Conservation (phyloP, 805 yeast species). For the Ogataea dorogensis region DNA sequence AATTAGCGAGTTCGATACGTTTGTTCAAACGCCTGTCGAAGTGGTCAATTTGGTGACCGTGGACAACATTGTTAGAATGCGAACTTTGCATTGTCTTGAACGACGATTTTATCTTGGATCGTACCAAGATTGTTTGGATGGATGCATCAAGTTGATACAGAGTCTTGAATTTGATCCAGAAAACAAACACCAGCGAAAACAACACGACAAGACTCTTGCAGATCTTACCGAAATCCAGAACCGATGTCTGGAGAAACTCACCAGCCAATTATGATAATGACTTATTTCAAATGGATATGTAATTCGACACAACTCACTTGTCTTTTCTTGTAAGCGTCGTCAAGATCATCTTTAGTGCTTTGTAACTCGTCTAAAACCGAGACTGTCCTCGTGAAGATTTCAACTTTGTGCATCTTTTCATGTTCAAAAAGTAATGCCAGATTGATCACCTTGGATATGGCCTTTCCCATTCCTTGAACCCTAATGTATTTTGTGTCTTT, state of each 20-base stretch:
- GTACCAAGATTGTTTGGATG: conserved; percentile 49
- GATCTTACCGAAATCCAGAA: conserved; percentile 49
- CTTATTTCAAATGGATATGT: conserved; percentile 32
- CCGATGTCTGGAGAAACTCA: conserved; percentile 35
- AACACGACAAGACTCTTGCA: conserved; percentile 47
- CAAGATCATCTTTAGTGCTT: conserved; percentile 21
- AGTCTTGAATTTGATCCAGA: conserved; percentile 29
- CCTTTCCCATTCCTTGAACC: conserved; percentile 74
- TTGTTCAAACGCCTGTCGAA: conserved; percentile 19
- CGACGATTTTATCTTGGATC: conserved; percentile 55
- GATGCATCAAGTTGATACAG: conserved; percentile 33
- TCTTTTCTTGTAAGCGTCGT: conserved; percentile 40
- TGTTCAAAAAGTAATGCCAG: conserved; percentile 59
- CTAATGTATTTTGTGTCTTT: conserved; percentile 43
- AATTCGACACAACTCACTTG: conserved; percentile 49
- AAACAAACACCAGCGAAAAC: conserved; percentile 36
- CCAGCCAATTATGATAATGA: neutral
- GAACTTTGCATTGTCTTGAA: conserved; percentile 59
- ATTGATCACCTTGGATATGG: conserved; percentile 62
- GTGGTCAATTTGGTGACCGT: conserved; percentile 26
- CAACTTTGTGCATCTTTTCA: conserved; percentile 50
- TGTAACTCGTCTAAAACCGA: conserved; percentile 70
- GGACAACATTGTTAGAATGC: conserved; percentile 54
- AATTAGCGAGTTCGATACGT: conserved; percentile 46
- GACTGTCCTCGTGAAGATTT: conserved; percentile 60